Evolutionary conservation across 805 yeast species (phyloP).

Genomic region (Hanseniaspora vineae): DNA sequence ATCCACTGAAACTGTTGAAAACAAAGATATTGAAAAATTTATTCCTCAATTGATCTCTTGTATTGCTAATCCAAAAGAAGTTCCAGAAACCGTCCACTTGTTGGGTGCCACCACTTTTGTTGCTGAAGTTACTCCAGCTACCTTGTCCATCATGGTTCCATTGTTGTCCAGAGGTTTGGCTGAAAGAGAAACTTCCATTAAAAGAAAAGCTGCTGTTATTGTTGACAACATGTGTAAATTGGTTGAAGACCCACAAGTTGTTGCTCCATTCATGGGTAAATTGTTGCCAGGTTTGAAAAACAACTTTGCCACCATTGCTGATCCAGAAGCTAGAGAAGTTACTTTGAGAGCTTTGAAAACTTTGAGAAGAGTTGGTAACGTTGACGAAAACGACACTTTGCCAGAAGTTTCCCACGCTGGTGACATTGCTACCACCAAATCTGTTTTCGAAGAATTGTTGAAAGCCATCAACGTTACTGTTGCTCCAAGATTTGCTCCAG

Average conservation of each 20-base stretch:
- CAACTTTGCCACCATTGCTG: constrained; percentile 94
- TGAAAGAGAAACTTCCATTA: constrained; percentile 98
- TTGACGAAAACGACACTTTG: constrained; percentile 74
- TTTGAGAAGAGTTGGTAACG: constrained; percentile 97
- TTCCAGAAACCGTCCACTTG: constrained; percentile 96
- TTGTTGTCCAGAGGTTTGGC: constrained; percentile 98
- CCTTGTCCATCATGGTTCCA: constrained; percentile 98
- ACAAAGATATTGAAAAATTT: constrained; percentile 99
- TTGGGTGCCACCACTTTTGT: constrained; percentile 99
- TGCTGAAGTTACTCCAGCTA: constrained; percentile 98
- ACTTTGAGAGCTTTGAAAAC: constrained; percentile 95
- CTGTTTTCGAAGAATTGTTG: constrained; percentile 63
- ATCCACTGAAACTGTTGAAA: constrained; percentile 94
- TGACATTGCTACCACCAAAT: constrained; percentile 81
- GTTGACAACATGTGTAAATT: constrained; percentile 99
- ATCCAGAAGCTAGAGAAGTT: constrained; percentile 99
- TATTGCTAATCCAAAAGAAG: constrained; percentile 93
- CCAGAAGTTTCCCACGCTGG: constrained; percentile 99
- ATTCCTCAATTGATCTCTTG: constrained; percentile 95
- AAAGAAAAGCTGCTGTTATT: constrained; percentile 99
- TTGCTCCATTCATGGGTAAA: constrained; percentile 96
- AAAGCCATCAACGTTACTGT: constrained; percentile 46
- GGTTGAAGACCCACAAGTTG: constrained; percentile 99
- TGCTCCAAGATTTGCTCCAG: constrained; percentile 67
- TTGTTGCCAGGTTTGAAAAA: constrained; percentile 92